Evolutionary conservation across 208 protist species (phyloP), one percentile per base, ranked within the genome.

Genomic region (Herpetomonas samuelpessoai): DNA sequence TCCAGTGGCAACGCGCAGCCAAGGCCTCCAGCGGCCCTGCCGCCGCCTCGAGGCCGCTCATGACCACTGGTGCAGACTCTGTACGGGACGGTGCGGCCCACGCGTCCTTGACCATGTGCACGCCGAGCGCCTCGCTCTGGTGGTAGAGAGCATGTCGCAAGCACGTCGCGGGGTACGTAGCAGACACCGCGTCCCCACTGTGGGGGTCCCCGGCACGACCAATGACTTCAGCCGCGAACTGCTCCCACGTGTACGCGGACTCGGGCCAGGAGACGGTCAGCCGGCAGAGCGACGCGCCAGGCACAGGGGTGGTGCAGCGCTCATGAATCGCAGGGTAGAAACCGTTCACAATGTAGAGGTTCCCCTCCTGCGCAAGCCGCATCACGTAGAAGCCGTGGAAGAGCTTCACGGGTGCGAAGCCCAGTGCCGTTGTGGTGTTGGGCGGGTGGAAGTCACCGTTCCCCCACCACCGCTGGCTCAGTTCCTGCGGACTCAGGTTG

Each of bases 291-390:
- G 41, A 52, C n/a, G 12, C 14, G 24, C 41, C 19, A 27, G 26
- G 44, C 3, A 46, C 62, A 9, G 48, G 47, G 2, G 31, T 28
- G 19, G 65, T 79, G 65, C 85, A 79, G 39, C 62, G 29, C 46
- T 78, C 59, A 0, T 72, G 64, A 57, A 90, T 60, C 0, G 75
- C 54, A 26, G 79, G 81, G 53, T 86, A 92, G 58, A 86, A 79
- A 16, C 88, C 91, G 62, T 96, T 95, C 24, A 88, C 58, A 0
- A 95, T 77, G 57, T 90, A 92, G 18, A 79, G 3, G 12, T 44
- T 72, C 57, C 39, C 73, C 62, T 28, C 44, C 44, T 3, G 44
- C 44, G 53, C 57, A 30, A 83, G 67, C 41, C 65, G 68, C 35
- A 53, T 48, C 41, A 83, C 74, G 71, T 81, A 76, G 24, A 79